Percentiles rank a stretch among this genome's conserved stretches.
Conservation (phyloP, 805 yeast species). For the Kodamaea jinghongensis region DNA sequence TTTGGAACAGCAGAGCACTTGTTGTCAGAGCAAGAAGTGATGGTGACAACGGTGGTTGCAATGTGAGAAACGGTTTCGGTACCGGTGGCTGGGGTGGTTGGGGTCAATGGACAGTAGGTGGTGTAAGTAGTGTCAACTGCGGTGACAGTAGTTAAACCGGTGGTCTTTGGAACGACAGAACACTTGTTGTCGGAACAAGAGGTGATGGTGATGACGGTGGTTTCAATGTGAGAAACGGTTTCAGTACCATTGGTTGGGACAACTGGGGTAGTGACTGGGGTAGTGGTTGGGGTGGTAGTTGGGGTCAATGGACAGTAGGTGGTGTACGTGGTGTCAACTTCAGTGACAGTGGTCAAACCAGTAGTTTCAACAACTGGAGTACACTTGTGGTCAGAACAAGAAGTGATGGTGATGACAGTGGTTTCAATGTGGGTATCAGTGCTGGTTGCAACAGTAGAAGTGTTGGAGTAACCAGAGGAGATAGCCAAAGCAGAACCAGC, state of each 20-base stretch:
- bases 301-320: conserved; percentile 19
- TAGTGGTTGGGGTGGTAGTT: conserved; percentile 8
- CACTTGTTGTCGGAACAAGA: conserved; percentile 28
- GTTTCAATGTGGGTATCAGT: conserved; percentile 13
- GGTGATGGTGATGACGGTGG: conserved; percentile 28
- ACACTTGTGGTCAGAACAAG: conserved; percentile 26
- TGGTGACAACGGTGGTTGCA: conserved; percentile 30
- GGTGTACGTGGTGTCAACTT: conserved; percentile 18
- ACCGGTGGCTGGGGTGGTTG: conserved; percentile 19
- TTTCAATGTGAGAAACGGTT: conserved; percentile 14
- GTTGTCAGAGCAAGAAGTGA: conserved; percentile 35
- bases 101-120: conserved; percentile 22
- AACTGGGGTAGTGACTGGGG: conserved; percentile 20
- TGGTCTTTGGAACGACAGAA: conserved; percentile 18
- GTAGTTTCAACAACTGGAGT: conserved; percentile 19
- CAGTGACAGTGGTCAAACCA: conserved; percentile 22
- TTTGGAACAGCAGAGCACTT: conserved; percentile 21
- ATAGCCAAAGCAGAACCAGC: conserved; percentile 8
- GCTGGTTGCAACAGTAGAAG: conserved; percentile 1
- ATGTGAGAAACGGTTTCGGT: conserved; percentile 11
- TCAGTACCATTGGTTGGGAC: conserved; percentile 4
- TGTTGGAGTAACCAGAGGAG: conserved; percentile 18
- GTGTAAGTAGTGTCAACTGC: conserved; percentile 19
- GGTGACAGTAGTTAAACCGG: conserved; percentile 25
- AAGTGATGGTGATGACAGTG: conserved; percentile 26